Evolutionary conservation across 2,329 filamentous ascomycete genomes (phyloP).

Genomic region (Colletotrichum truncatum): DNA sequence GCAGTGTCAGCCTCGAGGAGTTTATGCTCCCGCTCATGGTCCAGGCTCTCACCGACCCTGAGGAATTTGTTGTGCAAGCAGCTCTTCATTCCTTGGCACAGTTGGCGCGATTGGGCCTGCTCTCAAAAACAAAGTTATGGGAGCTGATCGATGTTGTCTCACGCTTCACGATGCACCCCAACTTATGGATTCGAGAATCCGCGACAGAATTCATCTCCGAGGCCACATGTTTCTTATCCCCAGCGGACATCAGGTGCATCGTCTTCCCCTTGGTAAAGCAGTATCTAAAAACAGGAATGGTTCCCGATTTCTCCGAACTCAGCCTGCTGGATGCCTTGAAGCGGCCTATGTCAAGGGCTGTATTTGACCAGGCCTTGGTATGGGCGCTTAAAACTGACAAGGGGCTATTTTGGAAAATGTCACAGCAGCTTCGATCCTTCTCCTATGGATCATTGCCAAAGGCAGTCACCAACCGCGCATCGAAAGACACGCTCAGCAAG

Average conservation of each 20-base stretch:
- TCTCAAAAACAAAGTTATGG: slow-evolving; percentile 86
- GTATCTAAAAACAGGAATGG: slow-evolving; percentile 79
- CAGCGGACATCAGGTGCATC: slow-evolving; percentile 85
- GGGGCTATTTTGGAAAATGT: slow-evolving; percentile 87
- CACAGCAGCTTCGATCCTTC: slow-evolving; percentile 70
- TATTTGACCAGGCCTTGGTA: slow-evolving; percentile 84
- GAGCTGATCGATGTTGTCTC: slow-evolving; percentile 86
- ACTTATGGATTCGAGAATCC: slow-evolving; percentile 93
- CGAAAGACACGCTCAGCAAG: slow-evolving; percentile 69
- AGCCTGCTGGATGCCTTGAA: slow-evolving; percentile 84
- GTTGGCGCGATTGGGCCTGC: slow-evolving; percentile 86
- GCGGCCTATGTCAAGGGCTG: slow-evolving; percentile 78
- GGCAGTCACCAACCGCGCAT: slow-evolving; percentile 62
- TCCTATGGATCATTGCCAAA: slow-evolving; percentile 70
- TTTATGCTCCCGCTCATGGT: slow-evolving; percentile 97
- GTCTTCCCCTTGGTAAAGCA: slow-evolving; percentile 82
- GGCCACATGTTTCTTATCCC: slow-evolving; percentile 77
- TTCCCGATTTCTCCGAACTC: slow-evolving; percentile 74
- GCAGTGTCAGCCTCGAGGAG: slow-evolving; percentile 88
- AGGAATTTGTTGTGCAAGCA: slow-evolving; percentile 93
- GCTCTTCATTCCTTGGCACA: slow-evolving; percentile 88
- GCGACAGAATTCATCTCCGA: slow-evolving; percentile 84
- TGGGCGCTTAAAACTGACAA: slow-evolving; percentile 88
- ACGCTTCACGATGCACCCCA: slow-evolving; percentile 92
- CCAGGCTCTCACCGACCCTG: slow-evolving; percentile 89